Evolutionary conservation across 108 stramenopile genomes (phyloP), one percentile per base, ranked within the genome.

Genomic region (Bacterosira constricta): DNA sequence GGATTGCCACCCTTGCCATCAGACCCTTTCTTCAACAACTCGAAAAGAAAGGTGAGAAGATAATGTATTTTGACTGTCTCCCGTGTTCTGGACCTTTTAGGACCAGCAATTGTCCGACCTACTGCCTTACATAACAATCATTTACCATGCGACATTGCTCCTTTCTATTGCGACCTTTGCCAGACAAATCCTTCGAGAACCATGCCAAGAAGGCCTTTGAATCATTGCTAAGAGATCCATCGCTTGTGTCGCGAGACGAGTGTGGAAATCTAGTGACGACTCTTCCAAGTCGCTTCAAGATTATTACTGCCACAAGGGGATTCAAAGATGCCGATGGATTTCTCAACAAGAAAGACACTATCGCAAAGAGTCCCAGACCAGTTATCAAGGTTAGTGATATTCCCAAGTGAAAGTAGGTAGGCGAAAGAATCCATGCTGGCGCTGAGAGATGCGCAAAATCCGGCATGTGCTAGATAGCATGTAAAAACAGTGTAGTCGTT

Each of bases 31-130:
- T 75, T 5, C 55, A 65, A 23, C 70, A 77, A 9, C 70, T 77
- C 6, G 63, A 71, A 27, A 77, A 77, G 70, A 72, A 31, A 30
- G 76, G 76, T 30, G 50, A 70, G 35, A 72, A 77, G 37, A 64
- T n/a, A n/a, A n/a, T n/a, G n/a, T n/a, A n/a, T n/a, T n/a, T n/a
- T n/a, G n/a, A n/a, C n/a, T n/a, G n/a, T n/a, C n/a, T n/a, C n/a
- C n/a, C n/a, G n/a, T n/a, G n/a, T n/a, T n/a, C n/a, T n/a, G n/a
- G n/a, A n/a, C n/a, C n/a, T n/a, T n/a, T n/a, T n/a, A n/a, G n/a
- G n/a, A n/a, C n/a, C n/a, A n/a, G n/a, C n/a, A n/a, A n/a, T n/a
- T n/a, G n/a, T n/a, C n/a, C n/a, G n/a, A n/a, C n/a, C n/a, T n/a
- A n/a, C n/a, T n/a, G n/a, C n/a, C n/a, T n/a, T n/a, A n/a, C n/a